Evolutionary conservation across 139 green algal genomes (phyloP), one percentile per base, ranked within the genome.

Genomic region (Chlorella sorokiniana): DNA sequence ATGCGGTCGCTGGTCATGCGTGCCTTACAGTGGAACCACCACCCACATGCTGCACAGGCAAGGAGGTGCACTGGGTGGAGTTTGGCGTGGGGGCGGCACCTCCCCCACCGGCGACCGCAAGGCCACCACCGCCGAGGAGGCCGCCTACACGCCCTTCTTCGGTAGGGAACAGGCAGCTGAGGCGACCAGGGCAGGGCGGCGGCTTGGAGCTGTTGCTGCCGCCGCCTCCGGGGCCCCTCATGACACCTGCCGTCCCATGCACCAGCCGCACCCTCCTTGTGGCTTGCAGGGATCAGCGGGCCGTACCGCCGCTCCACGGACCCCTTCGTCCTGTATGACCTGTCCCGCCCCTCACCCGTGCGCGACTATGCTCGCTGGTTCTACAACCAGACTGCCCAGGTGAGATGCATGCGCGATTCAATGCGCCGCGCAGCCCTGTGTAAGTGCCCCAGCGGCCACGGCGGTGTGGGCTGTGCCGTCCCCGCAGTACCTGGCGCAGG

Each of bases 61-160:
- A 85, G 68, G 77, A 87, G 68, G 52, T 91, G n/a, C 84, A 89
- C 62, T 91, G 84, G 82, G 81, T 51, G 29, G 88, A 91, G 68
- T 90, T 88, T 76, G 88, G 88, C 1, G 78, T 91, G 11, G 88
- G 11, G 88, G 88, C 31, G 88, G 83, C 64, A 73, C 54, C 8
- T 71, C 45, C 22, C 70, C 69, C n/a, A 73, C 38, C 23, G 88
- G 88, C 29, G 52, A 86, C 64, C 37, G 31, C 3, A 79, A 79
- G 23, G 88, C 83, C 27, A 78, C 33, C 35, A 88, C 76, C 6
- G 85, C 85, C 0, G 44, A 56, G 33, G 81, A 87, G 62, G 83
- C 83, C 5, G 88, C 83, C 7, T 77, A 71, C 64, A 83, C 77
- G 4, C 88, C 88, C 16, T 91, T 84, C 37, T 87, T 87, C 51